A percentile compares a stretch with the other conserved stretches of the same genome.
phyloP scores from a whole-genome alignment of 352 stramenopile genomes.

The Pythium oligandrum region DNA sequence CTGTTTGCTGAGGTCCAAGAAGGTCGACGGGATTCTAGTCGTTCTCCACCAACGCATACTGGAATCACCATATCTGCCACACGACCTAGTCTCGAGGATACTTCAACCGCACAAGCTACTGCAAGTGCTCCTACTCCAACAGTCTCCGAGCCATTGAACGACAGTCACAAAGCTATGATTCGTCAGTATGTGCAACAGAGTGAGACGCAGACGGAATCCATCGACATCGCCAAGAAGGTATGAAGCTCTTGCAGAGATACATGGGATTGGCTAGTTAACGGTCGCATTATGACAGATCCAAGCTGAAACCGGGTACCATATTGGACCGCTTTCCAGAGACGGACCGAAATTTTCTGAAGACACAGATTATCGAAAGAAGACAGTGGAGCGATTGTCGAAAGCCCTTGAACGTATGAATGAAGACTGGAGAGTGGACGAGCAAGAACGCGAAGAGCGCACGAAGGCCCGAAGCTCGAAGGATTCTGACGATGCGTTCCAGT shows the following conservation, averaged over 20 bases:
- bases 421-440: conserved; percentile 39
- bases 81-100: too few species aligned
- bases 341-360: conserved; percentile 34
- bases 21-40: too few species aligned
- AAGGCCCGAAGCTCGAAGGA: conserved; percentile 23
- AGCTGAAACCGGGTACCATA: conserved; percentile 32
- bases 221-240: conserved; percentile 29
- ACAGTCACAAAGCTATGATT: conserved; percentile 14
- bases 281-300: conserved; percentile 22
- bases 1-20: not conserved
- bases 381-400: conserved; percentile 23
- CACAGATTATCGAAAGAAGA: conserved; percentile 38
- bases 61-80: too few species aligned
- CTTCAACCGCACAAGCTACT: too few species aligned
- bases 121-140: too few species aligned
- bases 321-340: conserved; percentile 31
- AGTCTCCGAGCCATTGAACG: too few species aligned
- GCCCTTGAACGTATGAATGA: conserved; percentile 51
- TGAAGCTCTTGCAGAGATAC: not conserved
- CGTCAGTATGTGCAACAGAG: conserved; percentile 41
- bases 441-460: conserved; percentile 31
- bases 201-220: conserved; percentile 30
- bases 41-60: too few species aligned
- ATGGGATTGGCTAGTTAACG: too few species aligned
- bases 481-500: conserved; percentile 41